Conservation (phyloP, 129 eudicot species). For the Saposhnikovia divaricata region DNA sequence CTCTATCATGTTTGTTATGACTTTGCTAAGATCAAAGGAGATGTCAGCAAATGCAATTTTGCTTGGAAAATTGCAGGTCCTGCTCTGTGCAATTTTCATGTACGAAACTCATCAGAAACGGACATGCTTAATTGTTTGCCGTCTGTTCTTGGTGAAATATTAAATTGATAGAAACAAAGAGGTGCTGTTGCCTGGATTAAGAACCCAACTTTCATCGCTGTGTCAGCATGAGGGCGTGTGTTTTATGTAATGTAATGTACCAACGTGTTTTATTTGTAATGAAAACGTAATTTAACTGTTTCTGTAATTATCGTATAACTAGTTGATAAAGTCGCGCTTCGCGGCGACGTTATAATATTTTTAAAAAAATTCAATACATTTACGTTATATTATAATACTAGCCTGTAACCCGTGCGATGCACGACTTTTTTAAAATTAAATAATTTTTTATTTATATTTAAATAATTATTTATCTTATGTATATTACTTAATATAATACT, state of each 20-base stretch:
- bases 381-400: too few species aligned
- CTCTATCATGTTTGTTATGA: constrained; percentile 52
- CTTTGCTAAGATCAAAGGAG: constrained; percentile 22
- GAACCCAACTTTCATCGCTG: background rate
- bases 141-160: constrained; percentile 32
- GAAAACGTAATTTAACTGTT: background rate
- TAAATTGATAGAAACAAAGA: background rate
- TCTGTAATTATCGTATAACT: too few species aligned
- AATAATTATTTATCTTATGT: too few species aligned
- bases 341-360: too few species aligned
- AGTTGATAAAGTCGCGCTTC: too few species aligned
- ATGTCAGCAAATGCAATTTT: constrained; percentile 48
- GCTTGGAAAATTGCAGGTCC: constrained; percentile 80
- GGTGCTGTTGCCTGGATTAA: background rate
- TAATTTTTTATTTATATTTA: too few species aligned
- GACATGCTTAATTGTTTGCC: constrained; percentile 18
- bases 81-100: constrained; percentile 41
- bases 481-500: too few species aligned
- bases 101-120: constrained; percentile 17
- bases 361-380: too few species aligned
- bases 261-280: background rate
- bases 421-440: too few species aligned
- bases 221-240: background rate
- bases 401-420: too few species aligned
- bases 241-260: too few species aligned